A percentile compares a stretch with the other conserved stretches of the same genome.
These are phyloP conservation scores for Fusarium nematophilum DNA, from an alignment of 2,329 filamentous ascomycete genomes.

Conservation along the genomic window DNA sequence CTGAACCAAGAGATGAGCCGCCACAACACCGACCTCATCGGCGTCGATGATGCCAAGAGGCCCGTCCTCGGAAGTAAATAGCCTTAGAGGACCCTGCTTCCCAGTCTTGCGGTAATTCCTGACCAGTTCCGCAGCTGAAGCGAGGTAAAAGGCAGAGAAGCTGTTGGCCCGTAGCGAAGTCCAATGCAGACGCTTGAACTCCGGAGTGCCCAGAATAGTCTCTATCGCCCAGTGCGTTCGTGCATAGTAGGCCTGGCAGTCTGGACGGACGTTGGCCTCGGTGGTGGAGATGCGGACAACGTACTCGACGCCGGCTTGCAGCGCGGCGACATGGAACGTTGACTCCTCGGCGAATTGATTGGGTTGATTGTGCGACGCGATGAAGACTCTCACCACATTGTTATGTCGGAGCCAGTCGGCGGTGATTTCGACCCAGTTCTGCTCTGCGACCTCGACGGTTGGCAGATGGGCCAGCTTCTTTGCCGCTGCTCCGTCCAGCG, in stretches of 20 bases:
- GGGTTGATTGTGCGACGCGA: conserved; percentile 52
- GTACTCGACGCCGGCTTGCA: conserved; percentile 53
- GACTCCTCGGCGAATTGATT: conserved; percentile 55
- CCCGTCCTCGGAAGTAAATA: conserved; percentile 45
- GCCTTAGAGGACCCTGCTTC: conserved; percentile 42
- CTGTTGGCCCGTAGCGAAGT: conserved; percentile 54
- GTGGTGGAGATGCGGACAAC: conserved; percentile 56
- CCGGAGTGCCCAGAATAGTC: conserved; percentile 48
- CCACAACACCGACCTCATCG: conserved; percentile 49
- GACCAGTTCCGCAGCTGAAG: conserved; percentile 44
- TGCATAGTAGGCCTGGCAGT: conserved; percentile 49
- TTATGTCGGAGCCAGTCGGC: conserved; percentile 54
- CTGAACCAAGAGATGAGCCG: conserved; percentile 49
- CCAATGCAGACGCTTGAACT: conserved; percentile 51
- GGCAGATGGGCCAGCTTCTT: conserved; percentile 48
- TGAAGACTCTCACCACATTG: conserved; percentile 51
- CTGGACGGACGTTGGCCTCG: conserved; percentile 50
- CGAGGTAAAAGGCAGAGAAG: conserved; percentile 29
- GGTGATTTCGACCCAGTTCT: conserved; percentile 52
- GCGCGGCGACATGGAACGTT: conserved; percentile 48
- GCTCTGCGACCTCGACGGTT: conserved; percentile 48
- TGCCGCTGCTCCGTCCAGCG: conserved; percentile 20
- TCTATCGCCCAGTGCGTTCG: conserved; percentile 57
- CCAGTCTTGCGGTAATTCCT: conserved; percentile 49
- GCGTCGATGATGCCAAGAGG: conserved; percentile 47